Evolutionary conservation across 345 rosid genomes (phyloP), one percentile per base, ranked within the genome.

Genomic region (Brassica cretica): DNA sequence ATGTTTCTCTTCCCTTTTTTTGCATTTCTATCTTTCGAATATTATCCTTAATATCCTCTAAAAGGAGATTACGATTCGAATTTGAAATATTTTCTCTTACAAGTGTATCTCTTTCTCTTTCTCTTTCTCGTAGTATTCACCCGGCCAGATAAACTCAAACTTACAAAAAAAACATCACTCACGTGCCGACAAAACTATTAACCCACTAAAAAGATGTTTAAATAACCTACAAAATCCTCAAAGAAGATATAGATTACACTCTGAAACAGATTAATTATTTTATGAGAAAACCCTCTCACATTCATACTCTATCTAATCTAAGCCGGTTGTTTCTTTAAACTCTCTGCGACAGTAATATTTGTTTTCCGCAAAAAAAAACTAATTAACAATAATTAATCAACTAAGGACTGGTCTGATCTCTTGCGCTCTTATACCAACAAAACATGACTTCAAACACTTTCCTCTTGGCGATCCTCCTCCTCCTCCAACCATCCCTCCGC

Each of bases 391-490:
- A 65, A 75, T 69, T 6, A 65, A 75, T 70, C 49, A 80, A 75
- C 80, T 75, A 66, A 71, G 80, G 49, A 80, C 80, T 30, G 80
- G 80, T 75, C 80, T 75, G 46, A 80, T 80, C 68, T 75, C 76
- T 46, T 19, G 80, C 71, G 72, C 68, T 71, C 75, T 58, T 59
- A 80, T 75, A 5, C 64, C 80, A 60, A 75, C 69, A 71, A 80
- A 80, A 65, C 77, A 80, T 6, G 83, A 80, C 73, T 80, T 80
- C 21, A 80, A 24, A 76, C 83, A 80, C 73, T 80, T 80, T 49
- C 83, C 80, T 60, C 83, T 76, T 29, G 83, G 83, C 29, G 83
- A 80, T 46, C 83, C 83, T 75, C 83, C 83, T 25, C 83, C 82
- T 46, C 79, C 82, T 33, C 75, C 83, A 14, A 69, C 41, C 27